Base-by-base conservation (phyloP, 176 grass and related monocot species). In the Dendrocalamus sinicus region DNA sequence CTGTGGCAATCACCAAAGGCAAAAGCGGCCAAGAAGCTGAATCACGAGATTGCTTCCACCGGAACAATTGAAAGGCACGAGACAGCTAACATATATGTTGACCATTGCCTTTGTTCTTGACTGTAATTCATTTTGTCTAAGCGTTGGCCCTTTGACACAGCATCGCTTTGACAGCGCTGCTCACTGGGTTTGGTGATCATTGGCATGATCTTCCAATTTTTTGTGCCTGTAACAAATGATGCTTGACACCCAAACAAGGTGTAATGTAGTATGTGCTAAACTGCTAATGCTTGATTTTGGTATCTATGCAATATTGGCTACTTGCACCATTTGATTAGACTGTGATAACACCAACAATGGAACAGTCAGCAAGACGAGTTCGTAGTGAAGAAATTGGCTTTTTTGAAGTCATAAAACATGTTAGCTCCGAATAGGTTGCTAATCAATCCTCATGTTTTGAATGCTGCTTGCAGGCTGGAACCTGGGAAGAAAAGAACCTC, bases 401-500 rank as follows among this genome's bases (percentile, higher is more conserved):
- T 72, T 47, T 46, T 7, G 0, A 47, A 46, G 14, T 4, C 41
- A 72, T 26, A 8, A 24, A 72, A 72, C 5, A 23, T 57, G 54
- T 58, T 57, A 57, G 19, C 19, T 57, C 19, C 4, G 57, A 23
- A 22, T 59, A 59, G 57, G n/a, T 59, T 59, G 57, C 22, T 59
- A 59, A 59, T 11, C 3, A 47, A 48, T 6, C 69, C 7, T n/a
- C 0, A 32, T 72, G 28, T 23, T 28, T 16, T 73, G 19, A 26
- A 7, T 58, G 9, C 40, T 55, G 20, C 76, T 71, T 95, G 40
- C 91, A 98, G 96, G 96, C 93, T 86, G 93, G 96, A 83, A 99
- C 96, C 13, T 99, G 96, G 96, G 96, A 96, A 78, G 96, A 99
- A 83, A 99, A 89, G 75, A 99, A 92, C 84, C 92, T 99, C 13